phyloP scores from a whole-genome alignment of 2,329 filamentous ascomycete genomes.

The Nothophoma quercina region DNA sequence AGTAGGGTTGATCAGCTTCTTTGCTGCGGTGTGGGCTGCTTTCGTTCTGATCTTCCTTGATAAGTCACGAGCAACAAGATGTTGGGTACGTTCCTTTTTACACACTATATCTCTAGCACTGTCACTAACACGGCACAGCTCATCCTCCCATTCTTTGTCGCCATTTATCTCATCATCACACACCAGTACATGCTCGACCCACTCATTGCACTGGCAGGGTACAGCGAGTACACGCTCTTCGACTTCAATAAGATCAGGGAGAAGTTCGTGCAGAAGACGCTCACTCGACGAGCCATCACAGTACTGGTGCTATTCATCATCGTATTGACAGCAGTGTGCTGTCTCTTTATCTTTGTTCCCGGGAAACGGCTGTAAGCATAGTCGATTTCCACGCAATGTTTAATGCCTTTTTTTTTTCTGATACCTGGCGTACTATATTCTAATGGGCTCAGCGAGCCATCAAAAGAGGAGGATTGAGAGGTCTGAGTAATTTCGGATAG shows the following conservation, averaged over 20 bases:
- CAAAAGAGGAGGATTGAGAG: constrained; percentile 4
- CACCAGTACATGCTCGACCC: constrained; percentile 98
- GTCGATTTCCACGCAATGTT: constrained; percentile 20
- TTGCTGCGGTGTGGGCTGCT: constrained; percentile 90
- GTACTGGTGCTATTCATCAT: constrained; percentile 78
- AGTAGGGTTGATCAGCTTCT: constrained; percentile 83
- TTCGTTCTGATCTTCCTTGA: constrained; percentile 94
- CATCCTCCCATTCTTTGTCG: constrained; percentile 90
- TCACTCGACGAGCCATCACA: constrained; percentile 83
- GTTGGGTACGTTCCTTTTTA: constrained; percentile 75
- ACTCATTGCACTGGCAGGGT: constrained; percentile 83
- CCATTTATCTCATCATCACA: constrained; percentile 75
- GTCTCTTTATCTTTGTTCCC: constrained; percentile 94
- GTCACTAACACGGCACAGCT: constrained; percentile 57
- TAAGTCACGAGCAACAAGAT: constrained; percentile 74
- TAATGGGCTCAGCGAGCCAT: constrained; percentile 7
- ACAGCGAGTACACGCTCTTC: constrained; percentile 96
- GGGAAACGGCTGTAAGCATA: constrained; percentile 73
- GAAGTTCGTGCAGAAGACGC: constrained; percentile 85
- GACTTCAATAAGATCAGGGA: constrained; percentile 88
- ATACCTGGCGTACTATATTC: constrained; percentile 24
- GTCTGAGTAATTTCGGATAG: constrained; percentile 1
- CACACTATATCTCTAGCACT: not conserved
- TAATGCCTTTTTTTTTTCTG: constrained; percentile 30
- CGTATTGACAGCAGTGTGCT: constrained; percentile 80